These are phyloP conservation scores for Caryopteris hybrid DNA, from an alignment of 305 asterid species.

Conservation along the genomic window DNA sequence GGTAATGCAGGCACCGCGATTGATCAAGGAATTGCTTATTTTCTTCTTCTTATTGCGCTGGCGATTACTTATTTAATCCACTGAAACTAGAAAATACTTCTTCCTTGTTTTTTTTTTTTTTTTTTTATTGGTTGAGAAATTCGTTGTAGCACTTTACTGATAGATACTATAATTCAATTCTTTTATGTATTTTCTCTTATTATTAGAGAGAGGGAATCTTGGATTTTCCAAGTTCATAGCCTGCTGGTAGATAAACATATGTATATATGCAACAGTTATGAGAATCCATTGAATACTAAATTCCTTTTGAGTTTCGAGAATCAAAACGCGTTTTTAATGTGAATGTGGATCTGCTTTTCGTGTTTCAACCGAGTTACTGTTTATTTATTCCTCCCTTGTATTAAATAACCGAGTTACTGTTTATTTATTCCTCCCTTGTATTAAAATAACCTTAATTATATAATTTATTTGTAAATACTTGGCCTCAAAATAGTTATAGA, in stretches of 20 bases:
- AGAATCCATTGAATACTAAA: too few relatives aligned
- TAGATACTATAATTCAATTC: not conserved
- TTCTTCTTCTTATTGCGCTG: slow-evolving; percentile 55
- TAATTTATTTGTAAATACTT: too few relatives aligned
- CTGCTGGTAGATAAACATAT: not conserved
- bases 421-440: too few relatives aligned
- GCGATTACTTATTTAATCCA: slow-evolving; percentile 60
- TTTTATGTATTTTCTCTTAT: not conserved
- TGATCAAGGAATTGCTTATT: slow-evolving; percentile 73
- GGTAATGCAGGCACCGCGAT: slow-evolving; percentile 51
- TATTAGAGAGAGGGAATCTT: not conserved
- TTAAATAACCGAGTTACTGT: too few relatives aligned
- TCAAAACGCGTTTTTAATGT: too few relatives aligned
- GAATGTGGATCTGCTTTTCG: too few relatives aligned
- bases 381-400: too few relatives aligned
- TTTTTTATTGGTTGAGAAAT: not conserved
- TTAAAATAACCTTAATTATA: too few relatives aligned
- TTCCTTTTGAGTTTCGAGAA: too few relatives aligned
- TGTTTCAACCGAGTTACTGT: too few relatives aligned
- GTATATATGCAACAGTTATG: too few relatives aligned
- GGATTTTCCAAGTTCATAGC: not conserved
- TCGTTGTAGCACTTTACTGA: not conserved
- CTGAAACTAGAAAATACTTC: slow-evolving; percentile 10
- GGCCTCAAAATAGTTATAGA: too few relatives aligned
- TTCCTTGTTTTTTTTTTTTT: not conserved